Percentiles rank a stretch among this genome's conserved stretches.
These are phyloP conservation scores for Boeremia exigua DNA, from an alignment of 2,329 filamentous ascomycete species.

Conservation along the genomic window DNA sequence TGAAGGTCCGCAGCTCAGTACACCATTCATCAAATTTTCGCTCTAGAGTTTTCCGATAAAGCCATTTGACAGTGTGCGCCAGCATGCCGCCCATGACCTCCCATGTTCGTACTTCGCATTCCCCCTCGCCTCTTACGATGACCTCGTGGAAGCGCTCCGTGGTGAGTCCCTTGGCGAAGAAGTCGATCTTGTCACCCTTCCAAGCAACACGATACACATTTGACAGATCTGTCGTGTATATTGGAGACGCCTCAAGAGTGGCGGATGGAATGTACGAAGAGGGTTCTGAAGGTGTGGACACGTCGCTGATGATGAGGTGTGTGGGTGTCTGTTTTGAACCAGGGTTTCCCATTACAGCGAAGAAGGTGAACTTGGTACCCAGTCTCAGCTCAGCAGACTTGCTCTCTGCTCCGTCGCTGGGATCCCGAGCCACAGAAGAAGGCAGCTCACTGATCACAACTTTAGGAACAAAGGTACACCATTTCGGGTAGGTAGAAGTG, in stretches of 20 bases:
- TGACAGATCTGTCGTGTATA: constrained; percentile 24
- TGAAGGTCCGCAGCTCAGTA: constrained; percentile 23
- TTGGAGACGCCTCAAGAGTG: constrained; percentile 11
- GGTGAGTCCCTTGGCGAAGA: constrained; percentile 16
- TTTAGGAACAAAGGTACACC: constrained; percentile 30
- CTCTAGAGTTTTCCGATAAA: constrained; percentile 23
- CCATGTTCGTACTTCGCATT: constrained; percentile 31
- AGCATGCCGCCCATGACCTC: constrained; percentile 30
- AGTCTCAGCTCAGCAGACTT: constrained; percentile 9
- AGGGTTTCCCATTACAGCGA: constrained; percentile 26
- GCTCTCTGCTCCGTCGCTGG: background rate
- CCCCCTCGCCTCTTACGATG: constrained; percentile 18
- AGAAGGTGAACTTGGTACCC: constrained; percentile 26
- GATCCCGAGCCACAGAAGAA: background rate
- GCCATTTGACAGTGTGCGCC: constrained; percentile 23
- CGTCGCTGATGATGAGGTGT: constrained; percentile 24
- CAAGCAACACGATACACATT: constrained; percentile 30
- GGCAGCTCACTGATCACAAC: constrained; percentile 19
- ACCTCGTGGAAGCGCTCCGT: constrained; percentile 30
- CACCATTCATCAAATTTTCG: constrained; percentile 28
- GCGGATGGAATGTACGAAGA: constrained; percentile 20
- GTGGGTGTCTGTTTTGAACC: constrained; percentile 17
- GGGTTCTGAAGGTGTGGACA: constrained; percentile 23
- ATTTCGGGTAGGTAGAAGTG: constrained; percentile 21
- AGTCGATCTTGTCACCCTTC: constrained; percentile 24